phyloP scores from a whole-genome alignment of 2,329 filamentous ascomycete genomes.

The Xylaria sp. region DNA sequence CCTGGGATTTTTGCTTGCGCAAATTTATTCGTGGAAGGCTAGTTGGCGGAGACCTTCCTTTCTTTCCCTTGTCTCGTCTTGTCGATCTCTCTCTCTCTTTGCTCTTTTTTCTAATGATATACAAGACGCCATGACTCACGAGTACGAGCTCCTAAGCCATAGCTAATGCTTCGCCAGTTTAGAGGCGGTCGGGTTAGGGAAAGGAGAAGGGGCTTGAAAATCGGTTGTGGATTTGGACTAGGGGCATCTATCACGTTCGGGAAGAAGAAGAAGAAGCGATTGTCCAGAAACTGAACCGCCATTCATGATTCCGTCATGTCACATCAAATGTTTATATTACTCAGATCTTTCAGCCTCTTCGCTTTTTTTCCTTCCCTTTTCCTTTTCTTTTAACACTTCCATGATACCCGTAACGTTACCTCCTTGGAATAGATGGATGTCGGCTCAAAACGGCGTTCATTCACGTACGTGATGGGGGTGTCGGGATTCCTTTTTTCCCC shows the following conservation, averaged over 20 bases:
- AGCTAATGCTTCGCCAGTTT: not conserved
- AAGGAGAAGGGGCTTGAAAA: not conserved
- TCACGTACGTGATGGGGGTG: not conserved
- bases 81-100: not conserved
- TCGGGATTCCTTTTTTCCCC: not conserved
- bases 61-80: not conserved
- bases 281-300: not conserved
- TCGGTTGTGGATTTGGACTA: not conserved
- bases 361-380: too few relatives aligned
- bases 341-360: not conserved
- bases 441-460: not conserved
- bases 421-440: conserved; percentile 3
- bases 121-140: conserved; percentile 18
- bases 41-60: not conserved
- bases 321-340: not conserved
- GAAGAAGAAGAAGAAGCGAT: too few relatives aligned
- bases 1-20: not conserved
- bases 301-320: not conserved
- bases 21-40: not conserved
- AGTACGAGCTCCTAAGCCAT: conserved; percentile 6
- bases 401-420: conserved; percentile 7
- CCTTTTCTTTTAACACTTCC: not conserved
- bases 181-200: not conserved
- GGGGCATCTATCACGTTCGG: not conserved
- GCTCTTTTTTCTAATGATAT: conserved; percentile 3